phyloP scores from a whole-genome alignment of 2,329 filamentous ascomycete genomes.

The Trichoderma sp. region DNA sequence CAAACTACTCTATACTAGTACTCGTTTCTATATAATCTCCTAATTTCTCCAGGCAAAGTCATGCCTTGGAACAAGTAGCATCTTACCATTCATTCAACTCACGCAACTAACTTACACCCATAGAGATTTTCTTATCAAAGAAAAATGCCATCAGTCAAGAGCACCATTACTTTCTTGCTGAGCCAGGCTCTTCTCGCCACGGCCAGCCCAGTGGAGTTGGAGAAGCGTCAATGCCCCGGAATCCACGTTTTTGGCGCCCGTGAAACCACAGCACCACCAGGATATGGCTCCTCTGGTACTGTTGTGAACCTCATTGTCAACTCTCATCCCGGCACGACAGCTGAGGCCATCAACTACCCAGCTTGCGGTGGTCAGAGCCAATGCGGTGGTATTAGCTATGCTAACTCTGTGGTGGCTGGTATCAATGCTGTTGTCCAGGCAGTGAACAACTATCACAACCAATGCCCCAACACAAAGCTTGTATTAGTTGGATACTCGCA shows the following conservation, averaged over 20 bases:
- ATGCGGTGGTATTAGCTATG: conserved; percentile 61
- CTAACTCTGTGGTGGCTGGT: conserved; percentile 41
- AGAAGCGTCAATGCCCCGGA: conserved; percentile 19
- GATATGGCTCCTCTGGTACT: conserved; percentile 50
- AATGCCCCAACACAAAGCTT: conserved; percentile 56
- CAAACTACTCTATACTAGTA: neutral
- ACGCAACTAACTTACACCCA: neutral
- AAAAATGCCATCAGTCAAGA: conserved; percentile 9
- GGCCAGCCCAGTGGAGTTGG: neutral
- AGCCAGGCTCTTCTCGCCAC: conserved; percentile 12
- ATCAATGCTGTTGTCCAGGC: conserved; percentile 26
- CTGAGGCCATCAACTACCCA: conserved; percentile 57
- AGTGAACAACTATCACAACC: conserved; percentile 56
- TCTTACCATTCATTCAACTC: neutral
- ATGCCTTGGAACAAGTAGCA: neutral
- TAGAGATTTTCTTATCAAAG: neutral
- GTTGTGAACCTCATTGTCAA: conserved; percentile 50
- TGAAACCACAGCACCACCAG: conserved; percentile 49
- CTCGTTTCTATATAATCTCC: neutral
- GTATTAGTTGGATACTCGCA: conserved; percentile 63
- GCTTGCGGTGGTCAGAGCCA: conserved; percentile 60
- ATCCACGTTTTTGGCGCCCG: conserved; percentile 48
- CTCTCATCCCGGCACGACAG: conserved; percentile 49
- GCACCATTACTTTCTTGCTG: neutral
- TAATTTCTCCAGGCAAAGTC: neutral